Evolutionary conservation across 1,139 yeast species (phyloP).

Genomic region (Zygoascus meyerae): DNA sequence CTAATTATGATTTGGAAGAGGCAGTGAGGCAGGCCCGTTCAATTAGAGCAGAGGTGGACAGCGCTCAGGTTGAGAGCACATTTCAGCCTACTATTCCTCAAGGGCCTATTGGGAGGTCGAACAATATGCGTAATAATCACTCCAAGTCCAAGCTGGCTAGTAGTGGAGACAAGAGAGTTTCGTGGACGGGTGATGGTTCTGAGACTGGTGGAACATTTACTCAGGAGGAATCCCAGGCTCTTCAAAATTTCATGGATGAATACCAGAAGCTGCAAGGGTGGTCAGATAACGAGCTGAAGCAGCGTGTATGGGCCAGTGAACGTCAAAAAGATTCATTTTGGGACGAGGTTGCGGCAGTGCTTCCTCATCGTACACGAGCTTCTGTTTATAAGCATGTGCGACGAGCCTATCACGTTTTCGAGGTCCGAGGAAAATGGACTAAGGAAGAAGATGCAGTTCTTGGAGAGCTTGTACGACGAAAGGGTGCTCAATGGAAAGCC

Average conservation of each 20-base stretch:
- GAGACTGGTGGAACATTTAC: constrained; percentile 47
- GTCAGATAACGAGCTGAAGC: constrained; percentile 64
- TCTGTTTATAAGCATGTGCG: constrained; percentile 89
- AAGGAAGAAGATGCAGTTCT: constrained; percentile 68
- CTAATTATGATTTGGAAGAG: constrained; percentile 22
- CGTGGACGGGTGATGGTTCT: constrained; percentile 28
- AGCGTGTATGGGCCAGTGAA: constrained; percentile 81
- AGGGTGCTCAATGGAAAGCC: constrained; percentile 79
- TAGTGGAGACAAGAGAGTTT: constrained; percentile 3
- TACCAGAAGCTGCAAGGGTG: constrained; percentile 59
- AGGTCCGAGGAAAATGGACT: constrained; percentile 85
- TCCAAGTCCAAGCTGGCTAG: not conserved
- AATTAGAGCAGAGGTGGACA: constrained; percentile 12
- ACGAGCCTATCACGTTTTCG: constrained; percentile 80
- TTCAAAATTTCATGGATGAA: constrained; percentile 65
- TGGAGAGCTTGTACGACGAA: constrained; percentile 54
- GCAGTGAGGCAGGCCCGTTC: constrained; percentile 29
- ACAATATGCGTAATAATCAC: not conserved
- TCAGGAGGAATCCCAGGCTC: constrained; percentile 58
- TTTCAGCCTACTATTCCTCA: not conserved
- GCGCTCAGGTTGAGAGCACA: constrained; percentile 6
- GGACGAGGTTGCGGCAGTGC: constrained; percentile 69
- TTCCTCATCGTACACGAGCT: constrained; percentile 81
- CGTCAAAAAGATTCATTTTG: constrained; percentile 83
- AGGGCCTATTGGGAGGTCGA: not conserved